phyloP scores from a whole-genome alignment of 257 asterid species.

The Solanum pimpinellifolium region DNA sequence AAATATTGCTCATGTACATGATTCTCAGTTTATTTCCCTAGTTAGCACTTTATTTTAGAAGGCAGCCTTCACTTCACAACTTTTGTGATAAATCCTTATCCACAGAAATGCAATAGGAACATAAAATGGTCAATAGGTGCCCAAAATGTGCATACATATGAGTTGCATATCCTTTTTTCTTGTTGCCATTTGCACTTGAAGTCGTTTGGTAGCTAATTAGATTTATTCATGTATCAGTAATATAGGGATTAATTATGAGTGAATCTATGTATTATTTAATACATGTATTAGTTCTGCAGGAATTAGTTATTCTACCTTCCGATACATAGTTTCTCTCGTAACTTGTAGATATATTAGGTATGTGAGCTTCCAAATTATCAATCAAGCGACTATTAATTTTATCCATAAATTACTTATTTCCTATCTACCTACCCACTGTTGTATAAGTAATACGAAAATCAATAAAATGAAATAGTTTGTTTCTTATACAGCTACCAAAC shows the following conservation, averaged over 20 bases:
- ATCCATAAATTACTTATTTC: not conserved
- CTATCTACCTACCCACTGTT: not conserved
- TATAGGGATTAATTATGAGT: not conserved
- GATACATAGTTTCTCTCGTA: no score
- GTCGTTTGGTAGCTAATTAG: not conserved
- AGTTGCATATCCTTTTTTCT: not conserved
- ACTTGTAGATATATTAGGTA: no score
- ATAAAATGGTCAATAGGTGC: not conserved
- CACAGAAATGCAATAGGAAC: not conserved
- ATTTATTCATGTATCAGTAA: no score
- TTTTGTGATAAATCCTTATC: not conserved
- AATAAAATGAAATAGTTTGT: no score
- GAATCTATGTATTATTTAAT: not conserved
- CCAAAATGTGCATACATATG: not conserved
- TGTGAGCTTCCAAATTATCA: not conserved
- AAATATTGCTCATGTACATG: not conserved
- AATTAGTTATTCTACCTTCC: not conserved
- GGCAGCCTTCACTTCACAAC: not conserved
- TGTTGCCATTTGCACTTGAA: not conserved
- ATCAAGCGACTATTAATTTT: fast-evolving
- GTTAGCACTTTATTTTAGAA: not conserved
- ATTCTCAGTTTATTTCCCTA: not conserved
- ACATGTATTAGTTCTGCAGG: not conserved
- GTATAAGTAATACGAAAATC: not conserved
- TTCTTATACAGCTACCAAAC: not conserved